phyloP scores from a whole-genome alignment of 805 yeast species.

The Metschnikowia anglica region DNA sequence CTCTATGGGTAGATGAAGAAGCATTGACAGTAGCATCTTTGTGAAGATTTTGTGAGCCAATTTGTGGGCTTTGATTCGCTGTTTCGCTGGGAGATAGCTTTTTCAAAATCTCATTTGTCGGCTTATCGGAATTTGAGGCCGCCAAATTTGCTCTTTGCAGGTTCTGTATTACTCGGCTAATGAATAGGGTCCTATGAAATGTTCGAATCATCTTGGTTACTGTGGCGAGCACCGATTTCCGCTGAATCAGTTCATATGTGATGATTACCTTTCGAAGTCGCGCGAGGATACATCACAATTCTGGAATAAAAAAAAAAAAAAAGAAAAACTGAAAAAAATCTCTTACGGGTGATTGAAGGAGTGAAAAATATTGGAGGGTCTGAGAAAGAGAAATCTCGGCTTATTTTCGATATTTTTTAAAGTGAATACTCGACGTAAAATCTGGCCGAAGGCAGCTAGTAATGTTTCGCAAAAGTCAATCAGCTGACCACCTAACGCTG shows the following conservation, averaged over 20 bases:
- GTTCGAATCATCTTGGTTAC: not conserved
- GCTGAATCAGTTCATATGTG: not conserved
- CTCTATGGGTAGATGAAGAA: not conserved
- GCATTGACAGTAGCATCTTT: no score
- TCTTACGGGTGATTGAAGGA: not conserved
- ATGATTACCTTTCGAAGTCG: not conserved
- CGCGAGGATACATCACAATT: not conserved
- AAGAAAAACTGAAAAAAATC: no score
- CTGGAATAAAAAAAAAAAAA: no score
- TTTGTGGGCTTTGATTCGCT: no score
- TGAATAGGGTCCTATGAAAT: conserved; percentile 1
- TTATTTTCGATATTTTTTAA: no score
- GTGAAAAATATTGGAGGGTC: no score
- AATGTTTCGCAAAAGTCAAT: conserved; percentile 15
- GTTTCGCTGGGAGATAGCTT: not conserved
- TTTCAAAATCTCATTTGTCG: not conserved
- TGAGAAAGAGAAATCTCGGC: no score
- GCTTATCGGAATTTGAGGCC: not conserved
- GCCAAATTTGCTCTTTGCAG: not conserved
- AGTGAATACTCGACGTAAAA: no score
- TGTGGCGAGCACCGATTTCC: not conserved
- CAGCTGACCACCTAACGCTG: conserved; percentile 14
- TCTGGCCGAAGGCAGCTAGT: not conserved
- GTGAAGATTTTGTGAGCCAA: no score
- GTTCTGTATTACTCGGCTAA: not conserved